Evolutionary conservation across 1,139 yeast species (phyloP), one percentile per base, ranked within the genome.

Genomic region (Blastobotrys indianensis): DNA sequence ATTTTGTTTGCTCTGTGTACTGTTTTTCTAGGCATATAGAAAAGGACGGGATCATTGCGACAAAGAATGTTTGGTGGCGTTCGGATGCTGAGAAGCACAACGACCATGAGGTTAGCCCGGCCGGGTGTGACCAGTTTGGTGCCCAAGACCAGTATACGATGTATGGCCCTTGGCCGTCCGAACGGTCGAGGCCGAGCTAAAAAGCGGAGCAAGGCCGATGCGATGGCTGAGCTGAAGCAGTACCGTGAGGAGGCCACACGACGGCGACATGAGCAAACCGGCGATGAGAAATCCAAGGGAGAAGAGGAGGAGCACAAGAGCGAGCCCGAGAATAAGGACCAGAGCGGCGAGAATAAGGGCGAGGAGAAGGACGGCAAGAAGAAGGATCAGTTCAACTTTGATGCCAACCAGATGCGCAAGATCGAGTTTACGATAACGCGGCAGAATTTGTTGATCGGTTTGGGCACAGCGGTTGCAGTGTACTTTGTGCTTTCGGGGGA

Each of bases 311-410:
- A 57, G 25, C 52, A 62, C n/a, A 53, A 58, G 32, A 56, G 60
- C 45, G 49, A 38, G 12, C 38, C 45, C 12, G 38, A 39, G 41
- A 47, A 44, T 25, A 44, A 43, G 20, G 35, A 46, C 32, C 39
- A 40, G 17, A 43, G 46, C 28, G 36, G 52, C 23, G 39, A 30
- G 25, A 25, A 48, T 13, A 45, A 50, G 12, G 56, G 59, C 31
- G 61, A 60, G 25, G 56, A 58, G 12, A 54, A 58, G 17, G 51
- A 52, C 11, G 49, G 55, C 16, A 57, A 64, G 29, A 54, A 52
- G 46, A 59, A 64, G 50, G 58, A 64, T 10, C 48, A 73, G 8
- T 70, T 69, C 47, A 55, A 67, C 42, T 44, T 46, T 42, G 51
- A 36, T 39, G 47, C 37, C 25, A 48, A 45, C 44, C 41, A 62